Evolutionary conservation across 306 rosid species (phyloP), one percentile per base, ranked within the genome.

Genomic region (Ormosia emarginata): DNA sequence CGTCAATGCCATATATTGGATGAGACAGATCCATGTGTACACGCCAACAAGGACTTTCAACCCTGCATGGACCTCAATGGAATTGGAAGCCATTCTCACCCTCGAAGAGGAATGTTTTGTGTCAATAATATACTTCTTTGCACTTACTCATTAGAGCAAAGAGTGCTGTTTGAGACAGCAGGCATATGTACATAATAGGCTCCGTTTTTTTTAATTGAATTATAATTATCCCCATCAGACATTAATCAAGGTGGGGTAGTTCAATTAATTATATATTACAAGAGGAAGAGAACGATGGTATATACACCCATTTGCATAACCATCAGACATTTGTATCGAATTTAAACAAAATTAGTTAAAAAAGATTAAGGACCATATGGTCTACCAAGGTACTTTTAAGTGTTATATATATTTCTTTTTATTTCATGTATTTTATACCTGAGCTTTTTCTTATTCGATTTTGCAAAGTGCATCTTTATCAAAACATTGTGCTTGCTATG

Each of bases 41-140:
- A 52, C 39, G 41, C 63, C 69, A 82, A 78, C 34, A 55, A 24
- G n/a, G 56, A 53, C 61, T 71, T 67, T 75, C 46, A 30, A 77
- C 67, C 78, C 6, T 64, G 41, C 59, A 82, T 77, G 64, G 69
- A 32, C 81, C 89, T 81, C 77, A 79, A 78, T 24, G 24, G 24
- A 24, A 24, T 24, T 79, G 87, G 78, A 76, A 82, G 49, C 83
- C 85, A 84, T 65, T 82, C 74, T 79, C 71, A 29, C 14, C 58
- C 56, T 82, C 57, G 86, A 64, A 78, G 83, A 79, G 82, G 81
- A 82, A 71, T 75, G 69, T 34, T 86, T 86, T 67, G 62, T 77
- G 69, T 76, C 72, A 66, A 71, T 37, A 64, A 79, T 84, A 75
- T 57, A 69, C 79, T 78, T 88, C 91, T 87, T 91, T 88, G 90